Base-by-base conservation (phyloP, 106 monocot species). In the Allium sativum region DNA sequence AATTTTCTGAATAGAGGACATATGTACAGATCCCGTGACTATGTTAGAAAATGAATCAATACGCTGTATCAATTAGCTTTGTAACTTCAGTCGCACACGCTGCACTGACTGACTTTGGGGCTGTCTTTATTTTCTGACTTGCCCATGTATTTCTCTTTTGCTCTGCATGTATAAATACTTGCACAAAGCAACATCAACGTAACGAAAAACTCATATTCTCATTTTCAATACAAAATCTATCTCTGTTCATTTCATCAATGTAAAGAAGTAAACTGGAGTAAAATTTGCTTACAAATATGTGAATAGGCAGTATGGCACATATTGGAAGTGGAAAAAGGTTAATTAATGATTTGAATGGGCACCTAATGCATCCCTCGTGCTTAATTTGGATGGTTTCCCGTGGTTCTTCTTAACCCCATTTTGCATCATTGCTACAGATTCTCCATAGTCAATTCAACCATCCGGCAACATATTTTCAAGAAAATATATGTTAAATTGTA, bases 351-450 rank as follows among this genome's bases (percentile, higher is more conserved):
- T 14, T 59, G 40, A 59, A 10, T n/a, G 31, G 59, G 42, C 59
- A 42, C 42, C 59, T n/a, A 41, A 41, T 45, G 66, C 72, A 64
- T 73, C 73, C 54, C 45, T 65, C 64, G 48, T 64, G 65, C 48
- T 73, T 53, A 79, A 8, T 74, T 79, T 42, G 74, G 21, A 59
- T 65, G 69, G 60, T 70, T 78, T 45, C 65, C 51, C 78, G 73
- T 69, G 18, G 78, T 79, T 16, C 78, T 21, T 47, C 64, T 64
- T 12, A 71, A 7, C 3, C 71, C 71, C 63, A 71, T 78, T 78
- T 22, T 63, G 64, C 78, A 78, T 78, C 78, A 78, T 78, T 14
- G 78, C 78, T 15, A 78, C 78, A 59, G 73, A 78, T 55, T 78
- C 78, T 51, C 69, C 72, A 43, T 78, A 78, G 46, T 78, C 78